Evolutionary conservation across 495 filamentous ascomycete species (phyloP).

Genomic region (Penicillium coffeae): DNA sequence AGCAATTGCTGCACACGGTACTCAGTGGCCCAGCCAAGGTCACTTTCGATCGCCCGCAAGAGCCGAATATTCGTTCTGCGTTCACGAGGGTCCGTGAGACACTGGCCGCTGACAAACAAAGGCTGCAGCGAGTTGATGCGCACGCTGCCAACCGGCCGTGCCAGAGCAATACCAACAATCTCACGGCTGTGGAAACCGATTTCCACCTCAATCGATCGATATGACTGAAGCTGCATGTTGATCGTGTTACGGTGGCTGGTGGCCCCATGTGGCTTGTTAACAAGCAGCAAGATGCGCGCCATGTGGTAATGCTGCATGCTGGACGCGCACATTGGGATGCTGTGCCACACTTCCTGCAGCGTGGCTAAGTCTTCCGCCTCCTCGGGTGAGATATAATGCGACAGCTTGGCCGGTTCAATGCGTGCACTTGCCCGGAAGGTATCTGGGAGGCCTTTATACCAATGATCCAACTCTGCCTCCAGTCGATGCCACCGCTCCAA

Average conservation of each 20-base stretch:
- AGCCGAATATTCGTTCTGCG: slow-evolving; percentile 48
- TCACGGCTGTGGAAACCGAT: slow-evolving; percentile 54
- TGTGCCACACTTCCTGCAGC: slow-evolving; percentile 60
- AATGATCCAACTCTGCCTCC: slow-evolving; percentile 53
- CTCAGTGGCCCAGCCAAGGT: slow-evolving; percentile 61
- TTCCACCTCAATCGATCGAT: slow-evolving; percentile 51
- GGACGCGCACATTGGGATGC: slow-evolving; percentile 58
- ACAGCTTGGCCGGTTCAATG: slow-evolving; percentile 22
- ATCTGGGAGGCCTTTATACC: slow-evolving; percentile 55
- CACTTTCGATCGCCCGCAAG: slow-evolving; percentile 53
- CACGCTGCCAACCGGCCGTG: slow-evolving; percentile 50
- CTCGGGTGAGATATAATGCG: slow-evolving; percentile 14
- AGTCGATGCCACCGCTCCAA: slow-evolving; percentile 55
- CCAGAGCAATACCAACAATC: slow-evolving; percentile 54
- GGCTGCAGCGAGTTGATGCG: slow-evolving; percentile 59
- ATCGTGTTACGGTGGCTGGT: slow-evolving; percentile 49
- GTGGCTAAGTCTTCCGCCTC: slow-evolving; percentile 30
- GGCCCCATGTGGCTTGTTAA: slow-evolving; percentile 59
- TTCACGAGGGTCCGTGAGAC: slow-evolving; percentile 48
- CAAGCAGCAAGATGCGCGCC: slow-evolving; percentile 57
- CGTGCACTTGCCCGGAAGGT: slow-evolving; percentile 54
- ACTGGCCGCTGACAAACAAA: slow-evolving; percentile 60
- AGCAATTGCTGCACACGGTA: slow-evolving; percentile 55
- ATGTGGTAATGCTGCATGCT: slow-evolving; percentile 66
- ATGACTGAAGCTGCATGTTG: slow-evolving; percentile 48